Percentiles rank a stretch among this genome's conserved stretches.
phyloP scores from a whole-genome alignment of 2,329 filamentous ascomycete species.

The Talaromyces sp. region DNA sequence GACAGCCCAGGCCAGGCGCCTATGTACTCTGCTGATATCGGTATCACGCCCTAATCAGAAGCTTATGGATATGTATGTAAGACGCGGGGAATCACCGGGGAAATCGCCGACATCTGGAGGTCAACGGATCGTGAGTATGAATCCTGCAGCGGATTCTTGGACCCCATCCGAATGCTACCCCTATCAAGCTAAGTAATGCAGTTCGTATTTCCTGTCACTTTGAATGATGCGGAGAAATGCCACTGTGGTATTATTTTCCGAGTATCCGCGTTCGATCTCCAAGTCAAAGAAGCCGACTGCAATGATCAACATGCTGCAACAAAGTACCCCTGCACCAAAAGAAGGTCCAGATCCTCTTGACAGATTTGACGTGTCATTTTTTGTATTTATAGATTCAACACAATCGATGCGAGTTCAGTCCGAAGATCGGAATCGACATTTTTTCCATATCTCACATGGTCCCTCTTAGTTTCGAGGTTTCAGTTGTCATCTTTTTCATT shows the following conservation, averaged over 20 bases:
- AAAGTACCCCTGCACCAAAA: not conserved
- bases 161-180: not conserved
- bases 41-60: not conserved
- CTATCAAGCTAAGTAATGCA: not conserved
- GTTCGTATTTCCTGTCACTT: no score
- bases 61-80: not conserved
- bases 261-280: not conserved
- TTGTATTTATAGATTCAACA: not conserved
- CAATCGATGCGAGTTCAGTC: not conserved
- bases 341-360: not conserved
- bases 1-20: not conserved
- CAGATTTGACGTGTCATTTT: no score
- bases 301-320: not conserved
- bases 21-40: not conserved
- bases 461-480: not conserved
- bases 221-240: no score
- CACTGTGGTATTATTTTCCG: no score
- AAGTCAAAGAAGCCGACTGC: not conserved
- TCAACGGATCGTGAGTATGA: no score
- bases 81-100: no score
- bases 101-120: no score
- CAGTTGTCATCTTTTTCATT: not conserved
- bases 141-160: not conserved
- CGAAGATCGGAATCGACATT: not conserved
- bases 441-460: not conserved